Conservation (phyloP, 495 filamentous ascomycete species). For the Daldinia vernicosa region DNA sequence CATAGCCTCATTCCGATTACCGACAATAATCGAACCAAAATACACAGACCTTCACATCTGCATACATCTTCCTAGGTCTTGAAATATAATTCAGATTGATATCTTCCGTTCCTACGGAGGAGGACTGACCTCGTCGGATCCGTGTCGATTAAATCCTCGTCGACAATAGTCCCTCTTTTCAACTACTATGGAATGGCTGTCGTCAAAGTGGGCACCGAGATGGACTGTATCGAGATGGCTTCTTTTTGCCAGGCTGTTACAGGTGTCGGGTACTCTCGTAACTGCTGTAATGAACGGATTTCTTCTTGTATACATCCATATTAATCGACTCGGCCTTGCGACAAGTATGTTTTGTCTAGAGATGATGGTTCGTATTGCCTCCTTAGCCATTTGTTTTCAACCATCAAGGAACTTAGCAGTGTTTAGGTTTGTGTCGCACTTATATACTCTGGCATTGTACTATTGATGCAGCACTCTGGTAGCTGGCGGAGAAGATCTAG, state of each 20-base stretch:
- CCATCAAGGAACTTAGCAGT: conserved; percentile 15
- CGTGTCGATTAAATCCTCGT: conserved; percentile 16
- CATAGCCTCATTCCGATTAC: conserved; percentile 36
- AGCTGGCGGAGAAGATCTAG: conserved; percentile 36
- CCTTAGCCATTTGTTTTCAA: not conserved
- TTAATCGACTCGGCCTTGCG: conserved; percentile 39
- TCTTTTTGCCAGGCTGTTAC: conserved; percentile 44
- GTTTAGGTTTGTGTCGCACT: conserved; percentile 45
- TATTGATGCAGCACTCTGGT: conserved; percentile 47
- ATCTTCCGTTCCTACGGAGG: conserved; percentile 17
- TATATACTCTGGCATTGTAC: conserved; percentile 48
- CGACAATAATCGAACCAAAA: conserved; percentile 17
- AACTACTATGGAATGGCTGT: conserved; percentile 46
- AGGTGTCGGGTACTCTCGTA: conserved; percentile 44
- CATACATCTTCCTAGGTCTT: conserved; percentile 14
- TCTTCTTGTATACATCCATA: conserved; percentile 45
- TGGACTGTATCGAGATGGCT: conserved; percentile 48
- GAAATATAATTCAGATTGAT: conserved; percentile 25
- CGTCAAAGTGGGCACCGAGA: conserved; percentile 21
- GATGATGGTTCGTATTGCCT: conserved; percentile 48
- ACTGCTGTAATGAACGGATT: conserved; percentile 51
- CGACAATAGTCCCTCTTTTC: conserved; percentile 3
- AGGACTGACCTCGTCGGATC: conserved; percentile 14
- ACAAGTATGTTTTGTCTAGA: conserved; percentile 46
- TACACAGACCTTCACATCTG: conserved; percentile 11